Evolutionary conservation across 352 stramenopile species (phyloP), one percentile per base, ranked within the genome.

Genomic region (Globisporangium orthogonon): DNA sequence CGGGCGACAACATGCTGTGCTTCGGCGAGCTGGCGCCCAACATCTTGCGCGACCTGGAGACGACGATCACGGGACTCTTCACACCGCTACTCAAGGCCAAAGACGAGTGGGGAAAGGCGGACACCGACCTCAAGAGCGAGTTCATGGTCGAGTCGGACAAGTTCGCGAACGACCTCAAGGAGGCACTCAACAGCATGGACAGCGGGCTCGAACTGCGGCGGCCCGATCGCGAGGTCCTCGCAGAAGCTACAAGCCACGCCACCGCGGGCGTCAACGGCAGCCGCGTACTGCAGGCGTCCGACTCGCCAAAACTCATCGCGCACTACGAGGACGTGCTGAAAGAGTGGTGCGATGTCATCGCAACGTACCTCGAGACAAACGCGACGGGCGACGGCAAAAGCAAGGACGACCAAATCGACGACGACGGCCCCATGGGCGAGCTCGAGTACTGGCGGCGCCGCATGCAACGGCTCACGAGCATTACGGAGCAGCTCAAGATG

Each of bases 401-500:
- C 52, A 79, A 83, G 35, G 76, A 89, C 31, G 70, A 86, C 57
- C 74, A 73, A 49, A 88, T 87, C 18, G 79, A 96, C 23, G 87
- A 97, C 59, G 85, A 94, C 40, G 96, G 97, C 0, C 97, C 96
- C 0, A 97, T 98, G 74, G 95, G 90, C 7, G 96, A 99, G 73
- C 87, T 99, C 39, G 94, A 99, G 73, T 97, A 98, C 68, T 99
- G 96, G 97, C 77, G 96, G 10, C 79, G 86, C 35, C 83, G 95
- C 52, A 99, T 98, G 91, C 96, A 99, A 67, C 83, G 96, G 1
- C 78, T 99, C n/a, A 98, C 94, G n/a, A 98, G 91, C 54, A 98
- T 99, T 70, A 98, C 93, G 15, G 96, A 99, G 66, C 96, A 99
- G 77, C 81, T 99, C 49, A 98, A 98, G 69, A 92, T 97, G 63